Evolutionary conservation across 495 filamentous ascomycete species (phyloP), one percentile per base, ranked within the genome.

Genomic region (Neurospora sp.): DNA sequence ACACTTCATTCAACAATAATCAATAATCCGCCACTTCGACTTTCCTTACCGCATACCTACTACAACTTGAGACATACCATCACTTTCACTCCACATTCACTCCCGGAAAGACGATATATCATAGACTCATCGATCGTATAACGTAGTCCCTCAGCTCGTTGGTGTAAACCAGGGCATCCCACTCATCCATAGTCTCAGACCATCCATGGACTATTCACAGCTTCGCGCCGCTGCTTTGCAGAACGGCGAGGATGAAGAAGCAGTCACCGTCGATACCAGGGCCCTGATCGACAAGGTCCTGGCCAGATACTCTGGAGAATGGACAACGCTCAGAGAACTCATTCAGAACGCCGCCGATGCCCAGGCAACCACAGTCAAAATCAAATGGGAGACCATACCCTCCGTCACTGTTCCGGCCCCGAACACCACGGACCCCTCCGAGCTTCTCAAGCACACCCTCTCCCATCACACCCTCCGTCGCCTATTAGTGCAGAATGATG

Each of bases 311-410:
- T 96, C 94, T 9, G 94, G 96, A 72, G 95, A 98, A 83, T 97
- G 94, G 90, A 90, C 88, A 20, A 89, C 87, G 8, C 85, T 98
- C 16, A 88, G 96, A 83, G 96, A 99, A 79, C 91, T 98, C 75
- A 92, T 99, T 40, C 96, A 99, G 79, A 99, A 99, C 80, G 96
- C 96, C 10, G 96, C 96, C 45, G 96, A 99, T 83, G 96, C 96
- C 22, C 91, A 92, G 74, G 94, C 96, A 22, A 91, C 90, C 9
- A 94, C 90, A 71, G 95, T 99, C 40, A 91, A 90, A 59, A 93
- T 99, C 74, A 93, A 91, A 72, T 96, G 94, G 83, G 93, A 98
- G 80, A 97, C 94, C 1, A 78, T 92, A 7, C 93, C 94, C 12
- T 97, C 94, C 31, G 87, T 90, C 3, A 89, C 85, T 18, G 84